A percentile compares a stretch with the other conserved stretches of the same genome.
These are phyloP conservation scores for Neurospora sp. DNA, from an alignment of 495 filamentous ascomycete genomes.

Conservation along the genomic window DNA sequence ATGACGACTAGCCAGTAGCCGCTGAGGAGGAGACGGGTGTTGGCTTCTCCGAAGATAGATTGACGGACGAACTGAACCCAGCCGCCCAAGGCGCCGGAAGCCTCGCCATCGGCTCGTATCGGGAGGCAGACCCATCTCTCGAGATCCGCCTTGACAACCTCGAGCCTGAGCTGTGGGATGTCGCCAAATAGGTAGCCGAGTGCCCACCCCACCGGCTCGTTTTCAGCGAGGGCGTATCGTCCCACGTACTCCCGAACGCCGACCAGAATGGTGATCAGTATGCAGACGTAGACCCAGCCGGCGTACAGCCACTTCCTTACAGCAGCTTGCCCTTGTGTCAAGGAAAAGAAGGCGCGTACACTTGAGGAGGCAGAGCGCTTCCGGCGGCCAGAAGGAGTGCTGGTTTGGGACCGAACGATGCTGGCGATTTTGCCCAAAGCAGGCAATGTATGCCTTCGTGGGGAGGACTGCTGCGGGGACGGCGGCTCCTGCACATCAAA, in stretches of 20 bases:
- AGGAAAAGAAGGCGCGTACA: conserved; percentile 62
- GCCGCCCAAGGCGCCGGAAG: conserved; percentile 36
- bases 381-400: conserved; percentile 53
- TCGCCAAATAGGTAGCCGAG: conserved; percentile 84
- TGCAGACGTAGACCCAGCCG: conserved; percentile 58
- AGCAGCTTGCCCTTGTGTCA: conserved; percentile 69
- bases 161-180: conserved; percentile 53
- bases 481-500: conserved; percentile 9
- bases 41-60: conserved; percentile 58
- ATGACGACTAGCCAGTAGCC: conserved; percentile 65
- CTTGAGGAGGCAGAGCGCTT: conserved; percentile 57
- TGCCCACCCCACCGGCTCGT: conserved; percentile 88
- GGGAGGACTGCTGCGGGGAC: conserved; percentile 5
- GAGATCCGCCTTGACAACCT: conserved; percentile 53
- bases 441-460: conserved; percentile 46
- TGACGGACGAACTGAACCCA: conserved; percentile 51
- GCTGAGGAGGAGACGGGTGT: conserved; percentile 66
- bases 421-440: conserved; percentile 16
- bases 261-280: conserved; percentile 53
- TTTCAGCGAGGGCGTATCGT: conserved; percentile 51
- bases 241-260: conserved; percentile 62
- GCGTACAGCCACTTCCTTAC: conserved; percentile 78
- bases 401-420: conserved; percentile 26
- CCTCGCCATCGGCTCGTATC: conserved; percentile 21
- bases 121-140: conserved; percentile 71